Evolutionary conservation across 805 yeast species (phyloP), one percentile per base, ranked within the genome.

Genomic region (Candida cerambycidarum): DNA sequence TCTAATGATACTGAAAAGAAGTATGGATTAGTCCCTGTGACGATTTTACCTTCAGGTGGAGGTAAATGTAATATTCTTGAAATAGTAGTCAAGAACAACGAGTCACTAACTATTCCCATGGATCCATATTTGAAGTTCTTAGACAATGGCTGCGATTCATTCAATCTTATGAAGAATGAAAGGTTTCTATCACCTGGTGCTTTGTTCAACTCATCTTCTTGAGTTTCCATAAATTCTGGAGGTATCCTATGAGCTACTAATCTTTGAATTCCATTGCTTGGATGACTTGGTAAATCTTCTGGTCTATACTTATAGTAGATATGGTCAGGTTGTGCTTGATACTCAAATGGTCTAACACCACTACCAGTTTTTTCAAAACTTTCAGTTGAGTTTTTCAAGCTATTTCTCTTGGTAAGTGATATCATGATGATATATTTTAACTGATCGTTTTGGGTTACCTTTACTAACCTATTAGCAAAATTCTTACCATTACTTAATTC

Each of bases 401-500:
- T 58, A 45, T 68, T 68, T 45, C 55, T 57, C 35, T 50, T 55
- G 32, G 73, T 62, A 21, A 68, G 57, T 7, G 72, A 65, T 6
- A 69, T 51, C 57, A 62, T 65, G 31, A 62, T 62, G 7, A 65
- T 48, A 43, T 65, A 67, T 45, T 52, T 59, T 27, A 60, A 46
- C 18, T 59, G 58, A 10, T 55, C 59, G 17, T 60, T 48, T 48
- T 69, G 74, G 5, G 41, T 30, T 3, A 59, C 69, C 27, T 59
- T 48, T 5, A 69, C 56, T 38, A 56, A 45, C 14, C 73, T 45
- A 44, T 63, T 65, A 33, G 67, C 64, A 51, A 66, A 69, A 29
- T 56, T 57, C 34, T 59, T 60, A 5, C 72, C 72, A 24, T 61
- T 61, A 42, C 58, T 60, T n/a, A 63, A 44, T 23, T 56, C 56